Percentiles rank a stretch among this genome's conserved stretches.
Conservation (phyloP, 768 basidiomycete species). For the Pholiota molesta region DNA sequence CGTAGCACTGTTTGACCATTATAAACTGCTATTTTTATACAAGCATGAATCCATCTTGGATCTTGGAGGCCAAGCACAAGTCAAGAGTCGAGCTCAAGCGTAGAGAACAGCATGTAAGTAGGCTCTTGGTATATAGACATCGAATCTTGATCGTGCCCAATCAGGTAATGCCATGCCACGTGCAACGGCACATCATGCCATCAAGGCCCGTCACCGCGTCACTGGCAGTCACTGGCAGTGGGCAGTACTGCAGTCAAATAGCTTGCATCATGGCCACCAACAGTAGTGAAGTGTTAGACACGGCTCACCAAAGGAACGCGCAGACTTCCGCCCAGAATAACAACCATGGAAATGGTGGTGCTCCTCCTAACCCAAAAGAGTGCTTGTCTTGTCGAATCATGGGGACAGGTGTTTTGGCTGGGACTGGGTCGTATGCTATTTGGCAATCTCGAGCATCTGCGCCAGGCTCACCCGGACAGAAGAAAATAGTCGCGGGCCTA, state of each 20-base stretch:
- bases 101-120: too few relatives aligned
- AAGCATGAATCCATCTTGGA: too few relatives aligned
- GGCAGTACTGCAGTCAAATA: not conserved
- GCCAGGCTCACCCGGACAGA: conserved; percentile 63
- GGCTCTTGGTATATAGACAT: too few relatives aligned
- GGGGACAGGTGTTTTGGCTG: conserved; percentile 64
- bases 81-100: too few relatives aligned
- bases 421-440: conserved; percentile 69
- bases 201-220: too few relatives aligned
- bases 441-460: conserved; percentile 63
- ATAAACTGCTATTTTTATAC: too few relatives aligned
- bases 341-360: not conserved
- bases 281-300: not conserved
- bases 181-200: too few relatives aligned
- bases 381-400: conserved; percentile 74
- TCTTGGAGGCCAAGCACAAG: too few relatives aligned
- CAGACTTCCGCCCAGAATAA: not conserved
- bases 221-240: too few relatives aligned
- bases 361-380: conserved; percentile 28
- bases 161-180: too few relatives aligned
- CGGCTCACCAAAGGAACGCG: not conserved
- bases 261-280: not conserved
- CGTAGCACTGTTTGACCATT: too few relatives aligned
- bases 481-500: conserved; percentile 60
- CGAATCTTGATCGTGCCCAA: too few relatives aligned